Percentiles rank a stretch among this genome's conserved stretches.
These are phyloP conservation scores for Scheffersomyces segobiensis DNA, from an alignment of 1,139 yeast species.

Conservation along the genomic window DNA sequence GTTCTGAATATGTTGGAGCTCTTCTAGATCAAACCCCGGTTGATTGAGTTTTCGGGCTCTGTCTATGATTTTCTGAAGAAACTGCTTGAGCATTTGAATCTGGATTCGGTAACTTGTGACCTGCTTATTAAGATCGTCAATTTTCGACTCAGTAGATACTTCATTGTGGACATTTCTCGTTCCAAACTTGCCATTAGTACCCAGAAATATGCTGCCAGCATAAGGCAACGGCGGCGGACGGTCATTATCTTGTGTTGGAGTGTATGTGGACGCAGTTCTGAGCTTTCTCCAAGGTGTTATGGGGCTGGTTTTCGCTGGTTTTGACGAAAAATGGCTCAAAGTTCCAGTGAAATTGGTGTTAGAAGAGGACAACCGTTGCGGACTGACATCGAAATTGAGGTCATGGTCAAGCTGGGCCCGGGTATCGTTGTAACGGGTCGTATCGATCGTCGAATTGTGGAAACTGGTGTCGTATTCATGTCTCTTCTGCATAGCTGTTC, in stretches of 20 bases:
- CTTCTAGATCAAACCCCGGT: slow-evolving; percentile 19
- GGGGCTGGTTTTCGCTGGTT: slow-evolving; percentile 2
- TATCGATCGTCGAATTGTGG: slow-evolving; percentile 23
- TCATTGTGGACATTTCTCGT: slow-evolving; percentile 5
- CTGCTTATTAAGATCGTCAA: slow-evolving; percentile 39
- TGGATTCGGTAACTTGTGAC: slow-evolving; percentile 46
- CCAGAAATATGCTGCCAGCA: not conserved
- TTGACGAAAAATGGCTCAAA: not conserved
- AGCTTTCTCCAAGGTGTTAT: slow-evolving; percentile 35
- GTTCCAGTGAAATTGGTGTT: slow-evolving; percentile 6
- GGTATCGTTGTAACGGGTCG: slow-evolving; percentile 27
- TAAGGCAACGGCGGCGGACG: not conserved
- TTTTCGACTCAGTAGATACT: slow-evolving; percentile 17
- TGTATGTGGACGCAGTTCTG: slow-evolving; percentile 21
- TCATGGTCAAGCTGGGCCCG: slow-evolving; percentile 34
- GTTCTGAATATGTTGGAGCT: slow-evolving; percentile 24
- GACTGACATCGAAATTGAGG: slow-evolving; percentile 20
- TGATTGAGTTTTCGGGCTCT: slow-evolving; percentile 14
- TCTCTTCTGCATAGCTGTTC: not conserved
- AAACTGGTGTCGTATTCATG: slow-evolving; percentile 9
- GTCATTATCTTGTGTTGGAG: not conserved
- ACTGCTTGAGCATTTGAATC: slow-evolving; percentile 42
- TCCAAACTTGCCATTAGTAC: not conserved
- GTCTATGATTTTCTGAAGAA: slow-evolving; percentile 39
- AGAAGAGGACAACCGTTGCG: not conserved